phyloP scores from a whole-genome alignment of 2,329 filamentous ascomycete species.

The Penicillium sp. region DNA sequence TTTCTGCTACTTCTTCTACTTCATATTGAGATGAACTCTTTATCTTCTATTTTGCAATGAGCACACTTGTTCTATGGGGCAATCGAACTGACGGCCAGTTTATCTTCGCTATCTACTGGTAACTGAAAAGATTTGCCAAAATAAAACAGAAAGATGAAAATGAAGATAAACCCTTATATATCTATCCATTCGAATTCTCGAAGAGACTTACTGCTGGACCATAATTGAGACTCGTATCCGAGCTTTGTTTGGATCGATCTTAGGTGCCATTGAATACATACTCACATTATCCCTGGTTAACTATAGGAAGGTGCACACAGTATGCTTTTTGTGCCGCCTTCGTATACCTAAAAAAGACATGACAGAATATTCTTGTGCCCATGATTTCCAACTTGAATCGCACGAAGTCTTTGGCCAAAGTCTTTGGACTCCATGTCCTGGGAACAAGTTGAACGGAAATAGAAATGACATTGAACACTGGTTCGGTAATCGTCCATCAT shows the following conservation, averaged over 20 bases:
- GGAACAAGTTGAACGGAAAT: not conserved
- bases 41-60: not conserved
- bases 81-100: not conserved
- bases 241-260: not conserved
- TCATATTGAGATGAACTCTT: too few species aligned
- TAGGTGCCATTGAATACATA: not conserved
- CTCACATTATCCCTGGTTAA: too few species aligned
- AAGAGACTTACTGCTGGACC: not conserved
- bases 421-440: not conserved
- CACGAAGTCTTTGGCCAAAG: not conserved
- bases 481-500: not conserved
- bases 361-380: not conserved
- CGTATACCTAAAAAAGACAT: too few species aligned
- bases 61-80: too few species aligned
- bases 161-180: not conserved
- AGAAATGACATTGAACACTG: not conserved
- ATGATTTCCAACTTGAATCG: not conserved
- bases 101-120: not conserved
- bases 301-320: too few species aligned
- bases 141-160: too few species aligned
- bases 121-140: too few species aligned
- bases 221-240: not conserved
- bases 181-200: not conserved
- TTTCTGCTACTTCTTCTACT: not conserved
- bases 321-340: too few species aligned